Evolutionary conservation across 257 asterid species (phyloP), one percentile per base, ranked within the genome.

Genomic region (Parsonsia alboflavescens): DNA sequence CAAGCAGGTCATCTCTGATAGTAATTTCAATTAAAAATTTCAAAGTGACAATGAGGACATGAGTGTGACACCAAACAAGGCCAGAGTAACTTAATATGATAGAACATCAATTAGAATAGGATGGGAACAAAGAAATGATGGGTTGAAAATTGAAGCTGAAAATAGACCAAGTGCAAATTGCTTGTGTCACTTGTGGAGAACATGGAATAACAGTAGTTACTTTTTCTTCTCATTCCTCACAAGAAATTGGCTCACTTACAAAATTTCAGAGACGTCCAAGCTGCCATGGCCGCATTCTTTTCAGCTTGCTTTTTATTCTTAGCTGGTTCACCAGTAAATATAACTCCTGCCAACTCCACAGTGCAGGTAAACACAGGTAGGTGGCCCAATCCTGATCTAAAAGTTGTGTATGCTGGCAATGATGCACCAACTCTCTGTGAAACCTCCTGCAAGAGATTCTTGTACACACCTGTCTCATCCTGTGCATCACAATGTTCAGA

Each of bases 221-320:
- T 61, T 73, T 65, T 67, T 67, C 70, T 56, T 73, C 70, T 57
- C 52, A 39, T 78, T 36, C 48, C 54, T 12, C 5, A 7, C 61
- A 63, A 15, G 48, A 66, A 72, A 50, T 57, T 33, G 49, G 58
- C 63, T 54, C 66, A 72, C 87, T 85, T 50, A 82, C 89, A 76
- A 71, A 77, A 44, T 82, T 85, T 85, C 66, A 85, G 82, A 81
- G 89, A 85, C n/a, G 83, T 80, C 89, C 89, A 85, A 64, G 89
- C 89, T 59, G 85, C 77, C 89, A 85, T 83, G 39, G 89, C 89
- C 45, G 89, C 87, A 82, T 85, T 85, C 77, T 85, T 85, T 76
- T 85, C 89, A 70, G 89, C 87, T 79, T 85, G 89, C 80, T 85
- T 85, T 77, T 85, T 85, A 66, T 85, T 85, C 82, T 85, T 85